Evolutionary conservation across 371 early-diverging fungal species (phyloP).

Genomic region (Batkoa obscura): DNA sequence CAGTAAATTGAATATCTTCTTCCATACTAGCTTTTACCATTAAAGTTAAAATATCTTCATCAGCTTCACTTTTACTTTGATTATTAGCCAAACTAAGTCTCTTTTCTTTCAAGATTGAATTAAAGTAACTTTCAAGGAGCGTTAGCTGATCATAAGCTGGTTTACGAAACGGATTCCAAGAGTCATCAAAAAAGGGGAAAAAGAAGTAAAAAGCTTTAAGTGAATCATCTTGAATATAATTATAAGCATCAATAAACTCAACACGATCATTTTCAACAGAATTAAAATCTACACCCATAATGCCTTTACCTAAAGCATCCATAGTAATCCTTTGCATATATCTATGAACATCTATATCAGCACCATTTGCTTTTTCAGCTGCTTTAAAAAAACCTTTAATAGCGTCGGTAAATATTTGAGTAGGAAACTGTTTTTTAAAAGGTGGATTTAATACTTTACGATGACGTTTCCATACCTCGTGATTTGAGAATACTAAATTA

Average conservation of each 20-base stretch:
- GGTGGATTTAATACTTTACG: conserved; percentile 1
- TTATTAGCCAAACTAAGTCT: not conserved
- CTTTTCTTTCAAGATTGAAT: not conserved
- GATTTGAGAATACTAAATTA: not conserved
- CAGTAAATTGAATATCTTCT: too few species aligned
- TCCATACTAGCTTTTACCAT: not conserved
- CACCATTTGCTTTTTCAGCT: not conserved
- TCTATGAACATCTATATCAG: conserved; percentile 13
- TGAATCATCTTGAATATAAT: not conserved
- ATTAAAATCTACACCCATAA: not conserved
- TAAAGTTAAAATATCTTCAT: not conserved
- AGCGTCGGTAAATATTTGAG: not conserved
- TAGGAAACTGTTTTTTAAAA: not conserved
- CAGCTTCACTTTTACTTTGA: too few species aligned
- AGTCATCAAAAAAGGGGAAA: not conserved
- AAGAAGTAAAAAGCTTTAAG: not conserved
- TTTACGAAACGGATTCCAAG: not conserved
- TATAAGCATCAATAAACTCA: not conserved
- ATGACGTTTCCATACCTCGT: conserved; percentile 5
- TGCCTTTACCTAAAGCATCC: not conserved
- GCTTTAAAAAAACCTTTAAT: not conserved
- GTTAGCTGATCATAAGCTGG: not conserved
- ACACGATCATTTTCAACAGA: not conserved
- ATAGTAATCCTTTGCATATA: not conserved
- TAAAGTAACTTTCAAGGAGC: not conserved